Percentiles rank a stretch among this genome's conserved stretches.
phyloP scores from a whole-genome alignment of 2,329 filamentous ascomycete species.

The Stromatinia cepivora region DNA sequence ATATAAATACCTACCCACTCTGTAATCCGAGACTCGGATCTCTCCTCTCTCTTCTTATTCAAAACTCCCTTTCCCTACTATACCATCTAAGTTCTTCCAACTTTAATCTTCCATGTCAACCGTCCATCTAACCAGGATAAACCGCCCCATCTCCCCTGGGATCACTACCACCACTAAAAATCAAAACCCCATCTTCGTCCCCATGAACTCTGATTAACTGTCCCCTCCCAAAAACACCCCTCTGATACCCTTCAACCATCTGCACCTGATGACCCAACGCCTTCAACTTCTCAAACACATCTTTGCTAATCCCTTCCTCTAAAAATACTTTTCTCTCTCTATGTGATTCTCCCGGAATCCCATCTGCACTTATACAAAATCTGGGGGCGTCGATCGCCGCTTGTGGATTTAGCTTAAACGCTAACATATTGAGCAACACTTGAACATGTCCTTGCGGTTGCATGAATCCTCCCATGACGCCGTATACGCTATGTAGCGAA shows the following conservation, averaged over 20 bases:
- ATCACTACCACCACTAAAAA: conserved; percentile 92
- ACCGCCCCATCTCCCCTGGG: conserved; percentile 77
- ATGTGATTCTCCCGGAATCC: conserved; percentile 61
- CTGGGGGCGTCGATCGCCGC: conserved; percentile 86
- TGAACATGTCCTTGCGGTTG: conserved; percentile 97
- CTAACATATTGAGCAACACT: conserved; percentile 83
- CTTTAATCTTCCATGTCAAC: no score
- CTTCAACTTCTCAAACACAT: conserved; percentile 66
- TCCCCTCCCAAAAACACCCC: conserved; percentile 77
- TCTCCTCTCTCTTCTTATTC: no score
- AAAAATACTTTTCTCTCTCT: conserved; percentile 64
- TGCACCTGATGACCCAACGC: conserved; percentile 71
- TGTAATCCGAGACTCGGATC: no score
- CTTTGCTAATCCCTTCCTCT: conserved; percentile 76
- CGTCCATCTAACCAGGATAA: conserved; percentile 47
- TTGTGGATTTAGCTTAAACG: conserved; percentile 80
- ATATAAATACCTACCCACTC: no score
- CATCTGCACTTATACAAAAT: conserved; percentile 76
- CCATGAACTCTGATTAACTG: conserved; percentile 77
- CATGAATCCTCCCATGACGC: conserved; percentile 98
- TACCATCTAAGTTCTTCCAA: no score
- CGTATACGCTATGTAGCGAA: conserved; percentile 80
- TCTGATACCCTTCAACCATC: conserved; percentile 63
- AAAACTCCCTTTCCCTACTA: no score
- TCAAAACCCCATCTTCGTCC: conserved; percentile 63